A percentile compares a stretch with the other conserved stretches of the same genome.
Evolutionary conservation across 2,329 filamentous ascomycete species (phyloP).

Genomic region (Trichophaea hybrida): DNA sequence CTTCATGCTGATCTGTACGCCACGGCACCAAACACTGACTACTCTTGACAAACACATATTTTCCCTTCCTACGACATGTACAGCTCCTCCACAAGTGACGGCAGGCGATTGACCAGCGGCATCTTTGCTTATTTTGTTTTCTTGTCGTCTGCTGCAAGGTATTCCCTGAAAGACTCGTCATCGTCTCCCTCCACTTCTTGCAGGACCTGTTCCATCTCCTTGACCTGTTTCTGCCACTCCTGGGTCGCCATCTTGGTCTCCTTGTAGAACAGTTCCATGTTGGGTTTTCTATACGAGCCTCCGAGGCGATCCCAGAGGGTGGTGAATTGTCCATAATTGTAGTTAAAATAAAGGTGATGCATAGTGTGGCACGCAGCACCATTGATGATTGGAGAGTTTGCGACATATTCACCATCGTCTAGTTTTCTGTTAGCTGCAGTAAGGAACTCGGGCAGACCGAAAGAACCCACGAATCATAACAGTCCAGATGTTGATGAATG

Average conservation of each 20-base stretch:
- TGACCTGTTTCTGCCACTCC: conserved; percentile 64
- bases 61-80: conserved; percentile 2
- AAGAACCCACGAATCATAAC: conserved; percentile 54
- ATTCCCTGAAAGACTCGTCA: conserved; percentile 26
- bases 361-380: conserved; percentile 86
- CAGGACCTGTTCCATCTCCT: conserved; percentile 62
- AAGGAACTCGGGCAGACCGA: not conserved
- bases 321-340: conserved; percentile 91
- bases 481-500: conserved; percentile 94
- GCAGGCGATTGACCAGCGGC: not conserved
- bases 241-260: conserved; percentile 71
- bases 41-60: not conserved
- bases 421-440: not conserved
- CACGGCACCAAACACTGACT: conserved; percentile 1
- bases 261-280: conserved; percentile 68
- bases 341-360: conserved; percentile 78
- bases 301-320: conserved; percentile 82
- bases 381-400: conserved; percentile 82
- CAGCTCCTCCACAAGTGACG: too few species aligned
- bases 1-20: not conserved
- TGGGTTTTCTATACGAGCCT: conserved; percentile 74
- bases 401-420: conserved; percentile 86
- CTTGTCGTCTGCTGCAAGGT: conserved; percentile 12
- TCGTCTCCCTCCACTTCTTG: conserved; percentile 48
- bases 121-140: conserved; percentile 1